A percentile compares a stretch with the other conserved stretches of the same genome.
Conservation (phyloP, 2,329 filamentous ascomycete genomes). For the Bipolaris sorokiniana region DNA sequence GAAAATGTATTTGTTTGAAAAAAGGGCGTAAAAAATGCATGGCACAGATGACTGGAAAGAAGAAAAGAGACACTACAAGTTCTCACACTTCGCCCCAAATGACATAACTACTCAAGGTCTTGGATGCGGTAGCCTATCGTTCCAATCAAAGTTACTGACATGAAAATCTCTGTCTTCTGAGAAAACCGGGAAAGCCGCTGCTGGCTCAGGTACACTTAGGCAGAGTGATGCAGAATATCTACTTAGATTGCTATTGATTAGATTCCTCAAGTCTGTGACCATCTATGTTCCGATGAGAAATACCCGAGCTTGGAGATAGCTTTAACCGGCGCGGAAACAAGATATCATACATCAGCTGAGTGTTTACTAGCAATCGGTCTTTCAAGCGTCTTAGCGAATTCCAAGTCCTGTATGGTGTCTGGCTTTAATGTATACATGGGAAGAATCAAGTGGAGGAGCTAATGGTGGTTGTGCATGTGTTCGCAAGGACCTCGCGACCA, state of each 20-base stretch:
- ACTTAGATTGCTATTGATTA: constrained; percentile 45
- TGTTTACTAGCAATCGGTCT: constrained; percentile 24
- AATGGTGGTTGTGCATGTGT: constrained; percentile 11
- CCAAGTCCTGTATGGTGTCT: constrained; percentile 16
- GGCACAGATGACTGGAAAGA: constrained; percentile 14
- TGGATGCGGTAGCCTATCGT: constrained; percentile 22
- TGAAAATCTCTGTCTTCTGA: constrained; percentile 30
- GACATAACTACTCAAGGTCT: constrained; percentile 19
- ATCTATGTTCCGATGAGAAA: constrained; percentile 32
- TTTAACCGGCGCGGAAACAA: constrained; percentile 23
- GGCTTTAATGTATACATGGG: constrained; percentile 13
- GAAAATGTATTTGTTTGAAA: constrained; percentile 21
- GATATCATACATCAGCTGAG: constrained; percentile 31
- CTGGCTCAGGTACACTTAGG: constrained; percentile 27
- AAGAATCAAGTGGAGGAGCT: constrained; percentile 6
- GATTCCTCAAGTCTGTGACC: constrained; percentile 25
- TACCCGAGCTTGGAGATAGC: constrained; percentile 28
- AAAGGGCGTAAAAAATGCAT: constrained; percentile 13
- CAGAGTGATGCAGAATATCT: constrained; percentile 29
- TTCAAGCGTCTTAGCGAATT: constrained; percentile 28
- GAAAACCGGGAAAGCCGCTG: constrained; percentile 28
- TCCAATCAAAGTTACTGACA: constrained; percentile 34
- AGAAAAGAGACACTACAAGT: constrained; percentile 19
- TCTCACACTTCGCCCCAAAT: constrained; percentile 28
- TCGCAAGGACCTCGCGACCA: neutral